phyloP scores from a whole-genome alignment of 192 early-diverging fungal species.

The Chytriomyces sp. region DNA sequence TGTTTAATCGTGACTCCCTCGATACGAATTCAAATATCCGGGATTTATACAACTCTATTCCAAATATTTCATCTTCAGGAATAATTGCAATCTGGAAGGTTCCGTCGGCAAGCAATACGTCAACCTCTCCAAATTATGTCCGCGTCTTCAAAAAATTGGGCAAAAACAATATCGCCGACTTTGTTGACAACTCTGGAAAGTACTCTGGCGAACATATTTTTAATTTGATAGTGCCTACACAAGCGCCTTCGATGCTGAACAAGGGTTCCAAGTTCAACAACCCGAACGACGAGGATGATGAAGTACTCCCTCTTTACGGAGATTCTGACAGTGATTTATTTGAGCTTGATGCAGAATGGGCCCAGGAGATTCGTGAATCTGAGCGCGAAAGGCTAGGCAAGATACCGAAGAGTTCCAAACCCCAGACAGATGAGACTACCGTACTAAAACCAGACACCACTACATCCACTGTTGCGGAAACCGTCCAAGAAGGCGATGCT shows the following conservation, averaged over 20 bases:
- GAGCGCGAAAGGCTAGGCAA: not conserved
- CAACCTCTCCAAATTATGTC: not conserved
- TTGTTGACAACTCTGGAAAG: not conserved
- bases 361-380: not conserved
- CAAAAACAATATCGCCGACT: not conserved
- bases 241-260: too few relatives aligned
- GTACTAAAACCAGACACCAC: not conserved
- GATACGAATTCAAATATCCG: not conserved
- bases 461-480: not conserved
- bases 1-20: not conserved
- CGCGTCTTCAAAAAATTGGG: not conserved
- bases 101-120: not conserved
- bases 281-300: not conserved
- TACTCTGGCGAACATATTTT: not conserved
- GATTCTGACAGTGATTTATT: conserved; percentile 10
- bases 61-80: not conserved
- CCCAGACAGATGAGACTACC: not conserved
- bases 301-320: conserved; percentile 4
- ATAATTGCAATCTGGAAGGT: not conserved
- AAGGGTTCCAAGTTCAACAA: not conserved
- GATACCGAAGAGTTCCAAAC: not conserved
- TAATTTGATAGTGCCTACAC: not conserved
- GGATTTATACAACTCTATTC: too few relatives aligned
- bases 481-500: not conserved
- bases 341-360: not conserved